phyloP scores from a whole-genome alignment of 2,329 filamentous ascomycete species.

The Exophiala alcalophila region DNA sequence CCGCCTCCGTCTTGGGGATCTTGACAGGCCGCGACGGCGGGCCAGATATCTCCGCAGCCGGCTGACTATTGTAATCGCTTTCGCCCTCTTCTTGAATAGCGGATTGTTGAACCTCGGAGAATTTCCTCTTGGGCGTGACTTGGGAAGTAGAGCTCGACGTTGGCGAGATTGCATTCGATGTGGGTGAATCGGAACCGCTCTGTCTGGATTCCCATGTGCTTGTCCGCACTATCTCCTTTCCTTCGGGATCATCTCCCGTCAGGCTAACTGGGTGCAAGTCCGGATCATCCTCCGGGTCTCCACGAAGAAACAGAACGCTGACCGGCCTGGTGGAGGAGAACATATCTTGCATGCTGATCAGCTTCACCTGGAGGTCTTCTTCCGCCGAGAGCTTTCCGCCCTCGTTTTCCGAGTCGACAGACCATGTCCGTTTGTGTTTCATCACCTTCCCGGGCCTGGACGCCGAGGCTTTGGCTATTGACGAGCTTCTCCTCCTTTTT shows the following conservation, averaged over 20 bases:
- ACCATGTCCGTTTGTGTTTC: conserved; percentile 94
- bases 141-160: conserved; percentile 41
- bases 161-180: conserved; percentile 39
- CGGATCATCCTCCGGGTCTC: conserved; percentile 46
- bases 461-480: conserved; percentile 41
- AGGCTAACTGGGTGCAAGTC: conserved; percentile 44
- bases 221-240: conserved; percentile 33
- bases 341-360: conserved; percentile 46
- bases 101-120: conserved; percentile 27
- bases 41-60: conserved; percentile 3
- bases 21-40: conserved; percentile 21
- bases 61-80: conserved; percentile 20
- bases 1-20: conserved; percentile 23
- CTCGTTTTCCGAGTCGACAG: conserved; percentile 70
- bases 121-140: conserved; percentile 44
- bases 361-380: conserved; percentile 46
- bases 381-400: conserved; percentile 34
- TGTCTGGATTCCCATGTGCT: conserved; percentile 36
- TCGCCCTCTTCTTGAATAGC: conserved; percentile 27
- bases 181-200: conserved; percentile 36
- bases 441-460: conserved; percentile 73
- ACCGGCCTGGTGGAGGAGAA: conserved; percentile 44
- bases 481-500: conserved; percentile 59
- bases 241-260: conserved; percentile 36
- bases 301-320: conserved; percentile 43